Base-by-base conservation (phyloP, 306 rosid genomes). In the Castanea mollissima region DNA sequence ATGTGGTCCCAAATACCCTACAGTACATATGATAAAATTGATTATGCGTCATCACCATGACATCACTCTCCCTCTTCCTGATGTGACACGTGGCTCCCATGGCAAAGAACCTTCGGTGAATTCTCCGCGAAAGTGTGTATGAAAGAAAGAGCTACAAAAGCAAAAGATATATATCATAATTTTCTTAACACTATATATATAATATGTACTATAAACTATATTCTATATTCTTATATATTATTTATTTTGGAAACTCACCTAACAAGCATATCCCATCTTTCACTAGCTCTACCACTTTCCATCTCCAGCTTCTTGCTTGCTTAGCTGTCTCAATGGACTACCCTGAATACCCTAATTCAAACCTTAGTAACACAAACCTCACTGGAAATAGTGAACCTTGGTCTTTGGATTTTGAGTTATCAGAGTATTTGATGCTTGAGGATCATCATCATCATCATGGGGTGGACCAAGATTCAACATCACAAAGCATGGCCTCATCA, bases 401-500 rank as follows among this genome's bases (percentile, higher is more conserved):
- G 2, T 81, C 87, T 5, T 76, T 81, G 4, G 88, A 88, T 1
- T 81, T 85, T 38, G 76, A 86, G 38, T 3, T 84, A 38, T 86
- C 93, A 0, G 88, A 90, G 75, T 87, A 67, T 78, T 81, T 86
- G 20, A 25, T 86, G 80, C 75, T 81, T 1, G 87, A 76, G 74
- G 84, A 76, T n/a, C 29, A 21, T 72, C 23, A 41, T 41, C 46
- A 41, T 41, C 46, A 41, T 41, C 46, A 41, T 49, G 32, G 15
- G 11, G n/a, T 8, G 16, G 80, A 76, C 77, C 90, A 78, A 76
- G 85, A 85, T 12, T 88, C 90, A 27, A 20, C 70, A 8, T 78
- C 93, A 21, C 85, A 76, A 29, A 88, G 86, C 23, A 54, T 77
- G 4, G 90, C 79, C 6, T 92, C 92, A 14, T 80, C 91, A 3